Evolutionary conservation across 1,284 basidiomycete species (phyloP).

Genomic region (Violaceomyces palustris): DNA sequence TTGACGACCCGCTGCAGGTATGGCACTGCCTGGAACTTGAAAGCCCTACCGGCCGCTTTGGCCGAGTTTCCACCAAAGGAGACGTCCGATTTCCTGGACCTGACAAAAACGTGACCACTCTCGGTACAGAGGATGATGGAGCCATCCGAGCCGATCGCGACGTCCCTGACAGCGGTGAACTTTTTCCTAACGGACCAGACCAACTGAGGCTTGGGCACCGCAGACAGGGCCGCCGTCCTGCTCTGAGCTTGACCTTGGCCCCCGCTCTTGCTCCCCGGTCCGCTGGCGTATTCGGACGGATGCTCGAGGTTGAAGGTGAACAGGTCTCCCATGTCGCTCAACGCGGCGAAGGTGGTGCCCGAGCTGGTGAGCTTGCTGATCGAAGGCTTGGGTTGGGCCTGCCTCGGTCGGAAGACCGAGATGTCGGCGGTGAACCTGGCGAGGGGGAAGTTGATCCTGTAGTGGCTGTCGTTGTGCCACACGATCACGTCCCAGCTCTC

Average conservation of each 20-base stretch:
- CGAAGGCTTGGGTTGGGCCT: constrained; percentile 52
- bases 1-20: constrained; percentile 76
- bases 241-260: too few species aligned
- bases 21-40: constrained; percentile 71
- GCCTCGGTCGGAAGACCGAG: constrained; percentile 56
- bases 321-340: constrained; percentile 83
- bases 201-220: constrained; percentile 67
- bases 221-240: constrained; percentile 10
- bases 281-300: constrained; percentile 41
- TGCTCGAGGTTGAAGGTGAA: constrained; percentile 68
- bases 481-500: constrained; percentile 73
- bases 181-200: constrained; percentile 83
- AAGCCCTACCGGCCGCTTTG: constrained; percentile 24
- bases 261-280: not conserved
- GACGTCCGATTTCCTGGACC: constrained; percentile 24
- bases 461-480: constrained; percentile 69
- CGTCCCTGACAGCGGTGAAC: constrained; percentile 74
- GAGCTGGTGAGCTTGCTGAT: constrained; percentile 77
- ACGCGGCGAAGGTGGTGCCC: constrained; percentile 76
- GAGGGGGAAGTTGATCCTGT: constrained; percentile 62
- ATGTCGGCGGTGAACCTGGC: constrained; percentile 57
- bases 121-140: constrained; percentile 86
- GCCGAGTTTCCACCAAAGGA: too few species aligned
- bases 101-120: constrained; percentile 86
- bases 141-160: constrained; percentile 81